Evolutionary conservation across 345 rosid species (phyloP), one percentile per base, ranked within the genome.

Genomic region (Moricandia arvensis): DNA sequence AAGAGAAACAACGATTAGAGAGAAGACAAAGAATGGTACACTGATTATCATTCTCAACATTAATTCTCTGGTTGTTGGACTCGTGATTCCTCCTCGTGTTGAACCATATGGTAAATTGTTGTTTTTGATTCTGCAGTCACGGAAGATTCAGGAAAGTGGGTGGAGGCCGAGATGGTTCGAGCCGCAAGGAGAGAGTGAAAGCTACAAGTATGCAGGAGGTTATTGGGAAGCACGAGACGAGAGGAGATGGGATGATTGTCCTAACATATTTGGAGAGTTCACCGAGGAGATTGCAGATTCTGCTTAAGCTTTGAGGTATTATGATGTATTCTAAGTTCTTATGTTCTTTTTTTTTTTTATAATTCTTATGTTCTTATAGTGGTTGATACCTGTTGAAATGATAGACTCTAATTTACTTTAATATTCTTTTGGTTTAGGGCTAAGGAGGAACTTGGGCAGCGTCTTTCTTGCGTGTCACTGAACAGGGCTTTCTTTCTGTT

Each of bases 111-210:
- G 24, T 21, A 21, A 21, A 9, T 47, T n/a, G 30, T 21, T 21
- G 1, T 16, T 47, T 31, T n/a, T 13, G 29, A 54, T 63, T 63
- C 6, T 58, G 75, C 89, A 95, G 98, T 90, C 98, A 57, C 86
- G 90, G 72, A 87, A 88, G 78, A 66, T 92, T 78, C 98, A 95
- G 80, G 97, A 90, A 79, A 85, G 86, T 58, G 98, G 99, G 67
- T 90, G 99, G 98, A 85, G 82, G 66, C 94, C 99, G 0, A 83
- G 87, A 83, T 95, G 99, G 98, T 92, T 95, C 80, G 77, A 75
- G 60, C 72, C 76, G 77, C 88, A 86, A 35, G 83, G 80, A 54
- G 89, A 87, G 71, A 68, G 83, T 31, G 89, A 93, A 81, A 58
- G 96, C 38, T 95, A 81, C 83, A 75, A 71, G 65, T 92, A 84